Percentiles rank a stretch among this genome's conserved stretches.
These are phyloP conservation scores for Kluyveromyces sp. DNA, from an alignment of 1,139 yeast species.

Conservation along the genomic window DNA sequence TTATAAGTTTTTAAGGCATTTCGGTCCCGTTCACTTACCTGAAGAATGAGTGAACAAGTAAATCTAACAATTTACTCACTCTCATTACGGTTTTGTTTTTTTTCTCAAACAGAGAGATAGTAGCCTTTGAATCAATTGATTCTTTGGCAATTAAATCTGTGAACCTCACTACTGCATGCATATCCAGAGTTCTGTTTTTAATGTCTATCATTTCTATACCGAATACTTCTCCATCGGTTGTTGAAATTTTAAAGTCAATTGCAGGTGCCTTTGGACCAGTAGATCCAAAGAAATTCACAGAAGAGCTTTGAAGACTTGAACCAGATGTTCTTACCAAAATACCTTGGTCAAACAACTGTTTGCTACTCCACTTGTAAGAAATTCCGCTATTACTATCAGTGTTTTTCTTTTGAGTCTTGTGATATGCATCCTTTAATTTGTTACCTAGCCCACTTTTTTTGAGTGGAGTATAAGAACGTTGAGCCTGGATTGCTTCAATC, in stretches of 20 bases:
- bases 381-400: constrained; percentile 15
- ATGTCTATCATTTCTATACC: constrained; percentile 25
- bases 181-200: constrained; percentile 15
- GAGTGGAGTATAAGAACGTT: constrained; percentile 14
- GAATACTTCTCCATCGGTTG: constrained; percentile 38
- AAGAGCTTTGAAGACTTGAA: constrained; percentile 35
- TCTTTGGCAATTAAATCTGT: constrained; percentile 13
- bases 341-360: constrained; percentile 67
- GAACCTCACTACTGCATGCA: constrained; percentile 4
- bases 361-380: constrained; percentile 56
- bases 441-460: constrained; percentile 25
- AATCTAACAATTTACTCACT: constrained; percentile 3
- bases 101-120: constrained; percentile 14
- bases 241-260: constrained; percentile 65
- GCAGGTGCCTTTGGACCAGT: constrained; percentile 54
- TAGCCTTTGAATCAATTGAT: constrained; percentile 19
- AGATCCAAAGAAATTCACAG: constrained; percentile 35
- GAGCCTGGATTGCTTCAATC: constrained; percentile 15
- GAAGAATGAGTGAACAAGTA: constrained; percentile 4
- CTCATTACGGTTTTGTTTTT: neutral
- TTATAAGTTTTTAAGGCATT: too few species aligned
- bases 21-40: neutral
- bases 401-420: constrained; percentile 20
- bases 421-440: constrained; percentile 56
- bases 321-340: constrained; percentile 55